These are phyloP conservation scores for Saccharomycopsis oosterbeekiorum DNA, from an alignment of 805 yeast genomes.

Conservation along the genomic window DNA sequence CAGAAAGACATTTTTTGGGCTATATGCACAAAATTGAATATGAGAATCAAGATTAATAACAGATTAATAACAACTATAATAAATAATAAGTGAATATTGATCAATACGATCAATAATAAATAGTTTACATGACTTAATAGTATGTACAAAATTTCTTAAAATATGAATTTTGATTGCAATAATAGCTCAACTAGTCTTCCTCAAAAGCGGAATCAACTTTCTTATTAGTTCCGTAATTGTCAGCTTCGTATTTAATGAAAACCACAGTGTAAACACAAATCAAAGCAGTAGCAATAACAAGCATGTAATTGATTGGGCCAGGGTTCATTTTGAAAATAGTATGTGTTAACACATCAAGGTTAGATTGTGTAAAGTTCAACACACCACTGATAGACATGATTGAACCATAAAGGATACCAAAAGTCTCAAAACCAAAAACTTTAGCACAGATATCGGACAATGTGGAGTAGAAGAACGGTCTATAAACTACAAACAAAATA, in stretches of 20 bases:
- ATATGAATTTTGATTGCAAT: background rate
- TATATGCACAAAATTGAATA: no score
- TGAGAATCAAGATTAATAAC: no score
- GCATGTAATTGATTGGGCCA: constrained; percentile 55
- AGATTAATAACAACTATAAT: no score
- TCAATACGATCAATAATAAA: no score
- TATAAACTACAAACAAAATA: constrained; percentile 58
- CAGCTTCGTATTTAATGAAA: constrained; percentile 12
- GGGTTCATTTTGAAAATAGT: constrained; percentile 64
- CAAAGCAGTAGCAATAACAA: constrained; percentile 45
- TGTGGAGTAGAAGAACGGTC: constrained; percentile 90
- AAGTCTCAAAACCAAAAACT: constrained; percentile 86
- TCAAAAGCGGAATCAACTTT: background rate
- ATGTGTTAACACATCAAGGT: constrained; percentile 64
- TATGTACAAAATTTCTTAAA: no score
- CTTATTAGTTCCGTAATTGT: constrained; percentile 7
- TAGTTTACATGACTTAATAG: no score
- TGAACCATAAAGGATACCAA: constrained; percentile 86
- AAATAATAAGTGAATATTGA: no score
- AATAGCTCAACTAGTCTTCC: background rate
- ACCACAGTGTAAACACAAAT: constrained; percentile 3
- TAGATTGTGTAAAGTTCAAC: constrained; percentile 64
- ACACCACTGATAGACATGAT: constrained; percentile 74
- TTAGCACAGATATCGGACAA: constrained; percentile 86
- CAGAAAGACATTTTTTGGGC: no score